Evolutionary conservation across 2,329 filamentous ascomycete genomes (phyloP).

Genomic region (Dothidotthia symphoricarpi): DNA sequence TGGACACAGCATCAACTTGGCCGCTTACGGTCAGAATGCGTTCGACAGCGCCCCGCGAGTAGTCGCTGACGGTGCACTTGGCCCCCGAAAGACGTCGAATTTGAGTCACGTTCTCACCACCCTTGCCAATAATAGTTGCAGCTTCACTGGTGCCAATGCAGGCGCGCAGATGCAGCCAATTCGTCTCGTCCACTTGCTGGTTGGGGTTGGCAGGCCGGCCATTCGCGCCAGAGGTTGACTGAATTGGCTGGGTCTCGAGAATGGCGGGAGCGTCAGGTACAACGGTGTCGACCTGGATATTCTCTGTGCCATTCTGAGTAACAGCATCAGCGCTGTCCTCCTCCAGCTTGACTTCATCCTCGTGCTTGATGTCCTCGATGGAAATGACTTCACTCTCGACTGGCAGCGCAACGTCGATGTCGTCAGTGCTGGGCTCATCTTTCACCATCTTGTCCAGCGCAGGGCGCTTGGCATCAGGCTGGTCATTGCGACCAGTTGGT

Average conservation of each 20-base stretch:
- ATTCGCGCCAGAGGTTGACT: constrained; percentile 55
- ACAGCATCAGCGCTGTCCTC: constrained; percentile 26
- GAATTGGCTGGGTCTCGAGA: constrained; percentile 58
- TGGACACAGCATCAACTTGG: constrained; percentile 92
- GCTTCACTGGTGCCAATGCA: constrained; percentile 97
- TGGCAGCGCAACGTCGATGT: constrained; percentile 44
- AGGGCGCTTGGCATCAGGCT: constrained; percentile 94
- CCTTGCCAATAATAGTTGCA: constrained; percentile 97
- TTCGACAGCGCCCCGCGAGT: constrained; percentile 93
- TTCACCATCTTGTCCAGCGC: constrained; percentile 90
- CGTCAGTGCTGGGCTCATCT: constrained; percentile 55
- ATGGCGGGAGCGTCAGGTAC: constrained; percentile 59
- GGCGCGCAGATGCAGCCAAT: constrained; percentile 94
- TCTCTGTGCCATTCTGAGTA: constrained; percentile 52
- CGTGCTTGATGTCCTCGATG: constrained; percentile 33
- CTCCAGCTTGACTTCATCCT: constrained; percentile 24
- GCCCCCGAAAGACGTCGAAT: constrained; percentile 93
- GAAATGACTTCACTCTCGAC: constrained; percentile 37
- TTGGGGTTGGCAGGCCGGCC: constrained; percentile 50
- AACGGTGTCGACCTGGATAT: constrained; percentile 68
- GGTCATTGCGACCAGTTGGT: constrained; percentile 83
- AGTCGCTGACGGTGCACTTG: constrained; percentile 98
- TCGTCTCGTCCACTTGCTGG: constrained; percentile 77
- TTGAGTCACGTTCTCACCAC: constrained; percentile 96
- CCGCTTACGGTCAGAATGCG: constrained; percentile 97